Conservation (phyloP, 352 stramenopile genomes). For the Phytophthora nicotianae region DNA sequence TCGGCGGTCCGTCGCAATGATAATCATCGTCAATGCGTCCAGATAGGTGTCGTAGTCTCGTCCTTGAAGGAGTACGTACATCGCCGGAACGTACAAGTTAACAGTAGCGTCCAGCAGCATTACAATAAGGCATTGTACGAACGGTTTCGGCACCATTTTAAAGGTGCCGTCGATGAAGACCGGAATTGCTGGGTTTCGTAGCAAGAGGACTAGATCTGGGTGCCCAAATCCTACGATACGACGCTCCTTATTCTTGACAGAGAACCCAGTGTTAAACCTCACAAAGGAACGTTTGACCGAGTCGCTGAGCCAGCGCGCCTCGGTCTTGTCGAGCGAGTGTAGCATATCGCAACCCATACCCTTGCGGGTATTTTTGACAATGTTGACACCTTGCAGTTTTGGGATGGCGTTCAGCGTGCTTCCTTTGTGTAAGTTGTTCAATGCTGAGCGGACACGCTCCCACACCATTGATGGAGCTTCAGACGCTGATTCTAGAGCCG, state of each 20-base stretch:
- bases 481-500: not conserved
- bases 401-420: too few species aligned
- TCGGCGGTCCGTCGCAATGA: not conserved
- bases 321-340: too few species aligned
- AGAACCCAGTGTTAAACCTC: not conserved
- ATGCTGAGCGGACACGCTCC: not conserved
- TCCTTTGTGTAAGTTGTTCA: not conserved
- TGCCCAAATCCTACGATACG: not conserved
- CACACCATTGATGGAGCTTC: not conserved
- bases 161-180: too few species aligned
- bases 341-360: too few species aligned
- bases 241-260: not conserved
- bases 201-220: not conserved
- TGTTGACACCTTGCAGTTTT: too few species aligned
- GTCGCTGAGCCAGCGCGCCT: too few species aligned
- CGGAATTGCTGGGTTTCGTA: too few species aligned
- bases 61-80: not conserved
- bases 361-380: too few species aligned
- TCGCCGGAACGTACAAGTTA: not conserved
- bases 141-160: too few species aligned
- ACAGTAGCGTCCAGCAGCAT: not conserved
- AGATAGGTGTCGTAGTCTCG: not conserved
- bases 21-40: not conserved
- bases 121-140: too few species aligned
- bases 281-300: not conserved